Conservation (phyloP, 106 monocot genomes). For the Gastrodia elata region DNA sequence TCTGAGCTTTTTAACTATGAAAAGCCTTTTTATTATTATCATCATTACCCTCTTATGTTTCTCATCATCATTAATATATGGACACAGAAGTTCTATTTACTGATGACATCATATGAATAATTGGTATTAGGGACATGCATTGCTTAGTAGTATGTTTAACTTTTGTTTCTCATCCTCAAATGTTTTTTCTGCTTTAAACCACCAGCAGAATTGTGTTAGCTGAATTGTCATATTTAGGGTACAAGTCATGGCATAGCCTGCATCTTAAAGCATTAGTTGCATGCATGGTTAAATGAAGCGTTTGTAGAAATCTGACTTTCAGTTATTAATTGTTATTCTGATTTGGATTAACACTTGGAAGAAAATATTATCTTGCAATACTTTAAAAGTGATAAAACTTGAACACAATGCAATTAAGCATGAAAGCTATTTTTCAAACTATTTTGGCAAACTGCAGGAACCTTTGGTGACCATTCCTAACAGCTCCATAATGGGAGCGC, state of each 20-base stretch:
- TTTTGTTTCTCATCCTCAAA: neutral
- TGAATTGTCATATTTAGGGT: neutral
- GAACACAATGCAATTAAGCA: too few species aligned
- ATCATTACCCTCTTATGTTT: too few species aligned
- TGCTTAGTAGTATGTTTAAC: neutral
- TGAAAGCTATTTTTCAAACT: neutral
- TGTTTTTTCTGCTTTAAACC: neutral
- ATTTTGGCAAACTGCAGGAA: slow-evolving; percentile 31
- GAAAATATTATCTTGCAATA: too few species aligned
- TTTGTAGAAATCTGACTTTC: neutral
- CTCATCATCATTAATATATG: neutral
- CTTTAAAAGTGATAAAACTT: too few species aligned
- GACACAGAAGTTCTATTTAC: neutral
- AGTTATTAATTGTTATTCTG: too few species aligned
- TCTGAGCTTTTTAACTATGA: too few species aligned
- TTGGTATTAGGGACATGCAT: neutral
- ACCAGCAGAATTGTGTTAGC: neutral
- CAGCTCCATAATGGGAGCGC: slow-evolving; percentile 58
- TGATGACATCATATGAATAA: neutral
- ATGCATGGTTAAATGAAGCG: neutral
- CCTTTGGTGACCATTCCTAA: slow-evolving; percentile 30
- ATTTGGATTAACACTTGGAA: neutral
- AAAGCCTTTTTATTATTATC: too few species aligned
- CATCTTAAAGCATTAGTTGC: neutral
- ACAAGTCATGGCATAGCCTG: neutral